These are phyloP conservation scores for Verticillium nonalfalfae DNA, from an alignment of 2,329 filamentous ascomycete species.

Conservation along the genomic window DNA sequence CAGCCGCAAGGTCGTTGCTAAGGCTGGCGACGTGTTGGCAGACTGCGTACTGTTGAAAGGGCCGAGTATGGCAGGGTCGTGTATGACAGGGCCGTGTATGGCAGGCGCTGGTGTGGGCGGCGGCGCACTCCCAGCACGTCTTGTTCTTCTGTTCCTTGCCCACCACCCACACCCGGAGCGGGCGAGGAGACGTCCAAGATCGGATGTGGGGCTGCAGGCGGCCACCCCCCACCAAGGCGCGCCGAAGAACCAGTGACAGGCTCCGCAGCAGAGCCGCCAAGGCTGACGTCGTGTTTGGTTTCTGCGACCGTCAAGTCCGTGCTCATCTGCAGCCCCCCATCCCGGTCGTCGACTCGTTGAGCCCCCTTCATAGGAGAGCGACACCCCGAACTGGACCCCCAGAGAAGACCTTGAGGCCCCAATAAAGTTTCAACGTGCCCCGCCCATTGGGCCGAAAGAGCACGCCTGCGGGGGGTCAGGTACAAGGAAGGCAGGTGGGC, in stretches of 20 bases:
- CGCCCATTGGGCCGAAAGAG: background rate
- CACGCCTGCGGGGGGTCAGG: background rate
- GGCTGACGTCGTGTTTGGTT: conserved; percentile 8
- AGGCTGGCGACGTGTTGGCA: background rate
- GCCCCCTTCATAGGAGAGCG: background rate
- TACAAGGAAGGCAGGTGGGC: conserved; percentile 1
- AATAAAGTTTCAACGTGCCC: background rate
- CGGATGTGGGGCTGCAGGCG: background rate
- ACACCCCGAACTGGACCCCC: background rate
- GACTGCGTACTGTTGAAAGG: background rate
- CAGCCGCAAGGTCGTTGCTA: background rate
- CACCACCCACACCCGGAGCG: background rate
- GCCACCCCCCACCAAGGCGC: conserved; percentile 1
- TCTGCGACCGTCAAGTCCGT: conserved; percentile 1
- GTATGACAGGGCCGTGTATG: background rate
- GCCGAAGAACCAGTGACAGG: background rate
- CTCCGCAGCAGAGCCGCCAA: conserved; percentile 10
- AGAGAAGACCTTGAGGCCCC: background rate
- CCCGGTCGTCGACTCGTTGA: conserved; percentile 1
- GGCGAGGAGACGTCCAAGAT: background rate
- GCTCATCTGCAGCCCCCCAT: background rate
- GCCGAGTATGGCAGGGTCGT: background rate
- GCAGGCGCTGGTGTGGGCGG: background rate
- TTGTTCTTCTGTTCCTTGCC: background rate
- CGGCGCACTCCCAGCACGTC: background rate